These are phyloP conservation scores for Naganishia kalamii DNA, from an alignment of 768 basidiomycete genomes.

Conservation along the genomic window DNA sequence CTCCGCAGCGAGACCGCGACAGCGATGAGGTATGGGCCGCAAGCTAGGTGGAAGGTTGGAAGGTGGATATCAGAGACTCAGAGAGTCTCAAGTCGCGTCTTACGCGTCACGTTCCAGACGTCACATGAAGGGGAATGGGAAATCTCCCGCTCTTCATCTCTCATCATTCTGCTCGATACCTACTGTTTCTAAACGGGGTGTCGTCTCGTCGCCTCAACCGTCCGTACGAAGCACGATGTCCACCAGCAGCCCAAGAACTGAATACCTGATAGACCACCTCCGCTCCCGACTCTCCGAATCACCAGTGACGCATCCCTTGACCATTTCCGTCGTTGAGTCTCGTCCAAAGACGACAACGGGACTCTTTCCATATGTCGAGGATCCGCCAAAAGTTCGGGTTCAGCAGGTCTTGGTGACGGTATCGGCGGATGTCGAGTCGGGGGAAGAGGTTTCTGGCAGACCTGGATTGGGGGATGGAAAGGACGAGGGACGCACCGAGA, in stretches of 20 bases:
- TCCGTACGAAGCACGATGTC: not conserved
- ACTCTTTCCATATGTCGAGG: slow-evolving; percentile 6
- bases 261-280: slow-evolving; percentile 5
- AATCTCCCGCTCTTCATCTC: too few relatives aligned
- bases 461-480: not conserved
- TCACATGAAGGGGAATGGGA: too few relatives aligned
- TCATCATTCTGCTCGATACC: too few relatives aligned
- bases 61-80: too few relatives aligned
- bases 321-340: not conserved
- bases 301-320: slow-evolving; percentile 4
- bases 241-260: not conserved
- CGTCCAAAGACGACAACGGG: not conserved
- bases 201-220: not conserved
- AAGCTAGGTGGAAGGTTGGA: too few relatives aligned
- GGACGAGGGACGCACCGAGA: not conserved
- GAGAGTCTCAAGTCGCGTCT: too few relatives aligned
- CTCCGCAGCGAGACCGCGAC: too few relatives aligned
- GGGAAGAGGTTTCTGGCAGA: too few relatives aligned
- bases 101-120: too few relatives aligned
- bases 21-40: too few relatives aligned
- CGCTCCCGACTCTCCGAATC: not conserved
- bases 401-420: slow-evolving; percentile 8
- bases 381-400: not conserved
- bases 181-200: too few relatives aligned
- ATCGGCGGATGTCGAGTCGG: not conserved